Conservation (phyloP, 164 flowering plant species). For the Berberis vulgaris region DNA sequence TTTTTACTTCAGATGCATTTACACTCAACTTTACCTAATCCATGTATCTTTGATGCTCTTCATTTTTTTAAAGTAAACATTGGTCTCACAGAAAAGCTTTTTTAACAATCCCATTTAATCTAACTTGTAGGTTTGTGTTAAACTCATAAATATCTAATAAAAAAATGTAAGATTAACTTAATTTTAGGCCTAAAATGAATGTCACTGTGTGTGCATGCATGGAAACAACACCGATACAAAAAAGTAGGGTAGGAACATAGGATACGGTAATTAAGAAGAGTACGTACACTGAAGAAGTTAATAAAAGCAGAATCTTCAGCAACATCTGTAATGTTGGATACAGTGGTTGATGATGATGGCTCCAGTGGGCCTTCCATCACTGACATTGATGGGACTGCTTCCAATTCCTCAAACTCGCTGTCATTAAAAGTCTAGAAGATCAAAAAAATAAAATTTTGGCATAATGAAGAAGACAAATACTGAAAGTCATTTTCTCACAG, state of each 20-base stretch:
- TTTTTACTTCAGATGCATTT: too few species aligned
- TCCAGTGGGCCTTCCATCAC: slow-evolving; percentile 89
- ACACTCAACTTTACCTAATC: too few species aligned
- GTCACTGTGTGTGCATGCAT: neutral
- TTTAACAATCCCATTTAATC: neutral
- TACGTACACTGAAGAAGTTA: slow-evolving; percentile 78
- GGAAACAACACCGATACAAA: too few species aligned
- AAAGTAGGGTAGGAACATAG: neutral
- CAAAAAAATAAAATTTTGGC: neutral
- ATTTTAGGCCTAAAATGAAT: neutral
- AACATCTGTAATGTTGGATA: too few species aligned
- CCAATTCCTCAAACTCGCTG: slow-evolving; percentile 89
- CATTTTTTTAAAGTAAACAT: too few species aligned
- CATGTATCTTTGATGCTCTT: too few species aligned
- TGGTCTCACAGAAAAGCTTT: neutral
- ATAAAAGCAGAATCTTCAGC: slow-evolving; percentile 63
- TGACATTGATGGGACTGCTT: slow-evolving; percentile 79
- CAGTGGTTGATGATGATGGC: slow-evolving; percentile 32
- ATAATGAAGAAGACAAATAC: neutral
- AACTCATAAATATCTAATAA: too few species aligned
- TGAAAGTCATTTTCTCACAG: too few species aligned
- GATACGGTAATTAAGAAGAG: neutral
- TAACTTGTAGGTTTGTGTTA: neutral
- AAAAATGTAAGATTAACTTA: too few species aligned
- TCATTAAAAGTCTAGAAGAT: slow-evolving; percentile 2